Base-by-base conservation (phyloP, 1,284 basidiomycete species). In the Malassezia restricta region DNA sequence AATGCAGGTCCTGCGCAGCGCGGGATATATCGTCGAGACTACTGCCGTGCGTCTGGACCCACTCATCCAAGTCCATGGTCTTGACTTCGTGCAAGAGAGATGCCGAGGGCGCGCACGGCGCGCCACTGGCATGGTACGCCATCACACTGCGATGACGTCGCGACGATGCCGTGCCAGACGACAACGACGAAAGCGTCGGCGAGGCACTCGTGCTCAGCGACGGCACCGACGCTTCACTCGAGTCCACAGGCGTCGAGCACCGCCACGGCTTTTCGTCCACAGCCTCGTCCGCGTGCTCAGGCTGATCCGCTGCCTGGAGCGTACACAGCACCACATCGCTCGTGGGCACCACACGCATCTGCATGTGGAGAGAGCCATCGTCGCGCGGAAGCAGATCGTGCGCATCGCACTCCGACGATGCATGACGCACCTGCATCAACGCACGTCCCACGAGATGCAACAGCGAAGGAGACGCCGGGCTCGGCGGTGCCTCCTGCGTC, bases 181-280 rank as follows among this genome's bases (percentile, higher is more conserved):
- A 55, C 27, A 45, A 27, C 24, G 47, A 46, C 9, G 46, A 49
- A 17, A 40, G 41, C 39, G 53, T 38, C 15, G 51, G 51, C 20
- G 51, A 54, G 9, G 40, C 47, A 14, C 37, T 40, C 8, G 53
- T 49, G 12, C 43, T 39, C 12, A 55, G 44, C 38, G 53, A 55
- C 14, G 53, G 53, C 31, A 50, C 7, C n/a, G 53, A 55, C 20
- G 43, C 46, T 9, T 55, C 53, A 31, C 53, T 55, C 9, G 39
- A 27, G n/a, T 48, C 52, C 9, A 38, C 31, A n/a, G 47, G 48
- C 32, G 48, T 49, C 8, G 40, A 40, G 28, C 40, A 43, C 20
- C 48, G 40, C 48, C 35, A 42, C 27, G 24, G 30, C 48, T 49
- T 49, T 15, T 30, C 40, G 9, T 41, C 39, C 38, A 27, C 17